Conservation (phyloP, 306 rosid genomes). For the Cicer cuneatum region DNA sequence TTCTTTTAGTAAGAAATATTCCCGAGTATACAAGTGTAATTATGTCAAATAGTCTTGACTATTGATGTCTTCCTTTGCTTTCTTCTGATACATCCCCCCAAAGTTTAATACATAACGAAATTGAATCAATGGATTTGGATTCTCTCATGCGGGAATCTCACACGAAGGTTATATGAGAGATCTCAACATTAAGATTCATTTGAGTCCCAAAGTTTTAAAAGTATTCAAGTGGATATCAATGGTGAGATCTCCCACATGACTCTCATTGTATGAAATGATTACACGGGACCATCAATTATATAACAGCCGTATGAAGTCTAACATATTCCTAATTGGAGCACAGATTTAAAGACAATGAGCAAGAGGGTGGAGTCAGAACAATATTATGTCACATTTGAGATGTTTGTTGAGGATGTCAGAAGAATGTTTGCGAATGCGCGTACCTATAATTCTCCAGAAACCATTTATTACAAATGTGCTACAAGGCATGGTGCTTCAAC, state of each 20-base stretch:
- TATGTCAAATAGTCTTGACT: neutral
- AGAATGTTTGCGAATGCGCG: constrained; percentile 94
- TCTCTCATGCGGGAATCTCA: neutral
- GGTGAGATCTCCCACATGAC: neutral
- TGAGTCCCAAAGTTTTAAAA: neutral
- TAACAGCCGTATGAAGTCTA: constrained; percentile 2
- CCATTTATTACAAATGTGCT: constrained; percentile 89
- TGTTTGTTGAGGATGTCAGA: constrained; percentile 89
- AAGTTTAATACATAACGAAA: neutral
- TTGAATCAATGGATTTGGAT: neutral
- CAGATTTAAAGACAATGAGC: constrained; percentile 92
- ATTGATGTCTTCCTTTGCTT: neutral
- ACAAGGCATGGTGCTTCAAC: constrained; percentile 57
- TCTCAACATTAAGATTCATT: neutral
- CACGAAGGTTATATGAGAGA: neutral
- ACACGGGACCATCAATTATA: neutral
- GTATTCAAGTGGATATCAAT: neutral
- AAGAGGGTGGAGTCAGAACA: constrained; percentile 97
- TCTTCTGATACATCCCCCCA: neutral
- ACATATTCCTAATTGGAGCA: constrained; percentile 32
- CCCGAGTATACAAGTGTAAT: neutral
- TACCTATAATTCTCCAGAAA: constrained; percentile 91
- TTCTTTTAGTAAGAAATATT: too few relatives aligned
- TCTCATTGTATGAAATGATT: neutral
- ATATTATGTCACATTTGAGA: constrained; percentile 90